phyloP scores from a whole-genome alignment of 257 asterid species.

The Solanum pimpinellifolium region DNA sequence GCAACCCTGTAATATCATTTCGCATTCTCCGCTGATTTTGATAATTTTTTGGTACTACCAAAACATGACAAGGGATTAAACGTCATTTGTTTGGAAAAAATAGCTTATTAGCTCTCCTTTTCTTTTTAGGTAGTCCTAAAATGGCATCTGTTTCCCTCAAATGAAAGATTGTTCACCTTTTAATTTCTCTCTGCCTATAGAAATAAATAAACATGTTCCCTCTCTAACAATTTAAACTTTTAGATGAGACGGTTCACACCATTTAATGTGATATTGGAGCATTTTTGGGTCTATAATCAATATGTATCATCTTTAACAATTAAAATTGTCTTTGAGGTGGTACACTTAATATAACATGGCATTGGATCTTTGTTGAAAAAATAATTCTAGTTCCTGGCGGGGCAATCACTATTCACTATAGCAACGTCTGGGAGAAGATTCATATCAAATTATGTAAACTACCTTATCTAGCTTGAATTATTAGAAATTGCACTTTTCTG shows the following conservation, averaged over 20 bases:
- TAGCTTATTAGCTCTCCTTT: not conserved
- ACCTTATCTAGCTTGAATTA: not conserved
- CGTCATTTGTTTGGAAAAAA: not conserved
- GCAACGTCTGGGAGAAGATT: not conserved
- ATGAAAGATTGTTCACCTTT: not conserved
- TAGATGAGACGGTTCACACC: not conserved
- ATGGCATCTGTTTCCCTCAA: not conserved
- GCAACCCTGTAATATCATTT: not conserved
- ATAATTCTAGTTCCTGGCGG: not conserved
- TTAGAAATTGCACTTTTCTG: not conserved
- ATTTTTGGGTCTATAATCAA: not conserved
- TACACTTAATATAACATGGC: not conserved
- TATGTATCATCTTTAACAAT: not conserved
- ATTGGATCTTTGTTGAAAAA: not conserved
- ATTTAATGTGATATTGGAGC: not conserved
- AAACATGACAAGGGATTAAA: not conserved
- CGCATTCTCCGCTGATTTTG: not conserved
- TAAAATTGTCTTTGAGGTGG: not conserved
- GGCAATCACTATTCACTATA: not conserved
- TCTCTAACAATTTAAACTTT: not conserved
- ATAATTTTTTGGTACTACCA: not conserved
- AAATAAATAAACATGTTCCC: not conserved
- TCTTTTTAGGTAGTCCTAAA: not conserved
- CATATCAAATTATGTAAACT: not conserved
- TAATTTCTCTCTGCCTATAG: not conserved